Base-by-base conservation (phyloP, 2,329 filamentous ascomycete species). In the Nigrospora sphaerica region DNA sequence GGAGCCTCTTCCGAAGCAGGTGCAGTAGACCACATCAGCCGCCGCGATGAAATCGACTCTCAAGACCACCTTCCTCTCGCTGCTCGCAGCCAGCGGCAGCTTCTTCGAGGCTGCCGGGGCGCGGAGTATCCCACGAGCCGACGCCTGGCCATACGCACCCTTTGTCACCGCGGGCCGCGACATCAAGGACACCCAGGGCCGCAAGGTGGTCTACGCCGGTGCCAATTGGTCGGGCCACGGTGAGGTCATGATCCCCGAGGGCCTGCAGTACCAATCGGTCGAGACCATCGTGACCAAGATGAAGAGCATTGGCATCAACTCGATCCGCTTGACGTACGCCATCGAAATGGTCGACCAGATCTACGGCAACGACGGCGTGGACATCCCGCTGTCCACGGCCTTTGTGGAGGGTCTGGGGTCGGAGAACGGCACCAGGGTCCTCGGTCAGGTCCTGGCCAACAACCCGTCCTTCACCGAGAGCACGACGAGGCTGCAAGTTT, bases 321-420 rank as follows among this genome's bases (percentile, higher is more conserved):
- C 76, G 0, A 72, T 84, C 31, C 77, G 81, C 0, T 62, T 85
- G 12, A 83, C 79, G 0, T 85, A 75, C 45, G 80, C 81, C 3
- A 85, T 75, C 46, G 73, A 85, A 57, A 77, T 84, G 74, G 66
- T 85, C 40, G 81, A 84, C 51, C 69, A 80, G 55, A 77, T 77
- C 46, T 72, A 75, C 38, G 67, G 63, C 39, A 74, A 75, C 37
- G 67, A 64, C 18, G 70, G 73, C 12, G 50, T 60, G 11, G 76
- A 80, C 35, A 54, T 77, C 3, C 58, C 69, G 1, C 56, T 80
- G 9, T 54, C 68, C 46, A 66, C 62, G 7, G 70, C 75, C 0
- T 72, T 79, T 12, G 60, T 52, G 1, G 62, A 62, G 37, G 74
- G 58, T 6, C 63, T 77, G 5, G 81, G 80, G 0, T 57, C 71